A percentile compares a stretch with the other conserved stretches of the same genome.
These are phyloP conservation scores for Salix arbutifolia DNA, from an alignment of 345 rosid species.

Conservation along the genomic window DNA sequence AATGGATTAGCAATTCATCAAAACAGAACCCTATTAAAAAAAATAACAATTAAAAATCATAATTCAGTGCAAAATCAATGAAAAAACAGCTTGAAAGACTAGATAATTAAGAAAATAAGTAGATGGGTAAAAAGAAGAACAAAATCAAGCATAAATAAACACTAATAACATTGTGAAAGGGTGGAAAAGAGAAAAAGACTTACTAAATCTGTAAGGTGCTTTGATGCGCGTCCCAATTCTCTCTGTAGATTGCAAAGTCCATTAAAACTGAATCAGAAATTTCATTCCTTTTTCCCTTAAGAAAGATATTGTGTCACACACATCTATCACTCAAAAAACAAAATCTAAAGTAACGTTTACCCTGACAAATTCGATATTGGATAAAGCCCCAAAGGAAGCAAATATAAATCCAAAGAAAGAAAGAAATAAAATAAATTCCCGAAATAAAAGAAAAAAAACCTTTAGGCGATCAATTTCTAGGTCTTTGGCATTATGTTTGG, in stretches of 20 bases:
- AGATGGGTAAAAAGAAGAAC: not conserved
- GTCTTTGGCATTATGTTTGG: slow-evolving; percentile 33
- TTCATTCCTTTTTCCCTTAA: not conserved
- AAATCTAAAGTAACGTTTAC: not conserved
- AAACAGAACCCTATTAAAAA: not conserved
- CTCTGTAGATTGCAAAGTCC: slow-evolving; percentile 38
- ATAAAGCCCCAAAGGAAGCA: not conserved
- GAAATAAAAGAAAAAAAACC: slow-evolving; percentile 31
- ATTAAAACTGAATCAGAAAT: slow-evolving; percentile 12
- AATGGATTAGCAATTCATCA: slow-evolving; percentile 6
- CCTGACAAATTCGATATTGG: not conserved
- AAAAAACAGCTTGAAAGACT: not conserved
- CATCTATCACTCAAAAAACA: not conserved
- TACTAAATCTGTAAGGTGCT: slow-evolving; percentile 42
- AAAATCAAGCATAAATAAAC: not conserved
- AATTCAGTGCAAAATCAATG: not conserved
- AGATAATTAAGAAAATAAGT: not conserved
- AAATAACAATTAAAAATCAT: not conserved
- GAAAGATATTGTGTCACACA: not conserved
- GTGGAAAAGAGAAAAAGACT: not conserved
- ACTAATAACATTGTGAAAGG: not conserved
- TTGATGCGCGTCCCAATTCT: slow-evolving; percentile 54
- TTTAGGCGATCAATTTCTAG: slow-evolving; percentile 58
- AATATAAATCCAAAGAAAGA: not conserved
- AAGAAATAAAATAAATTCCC: not conserved